Conservation (phyloP, 495 filamentous ascomycete species). For the Echria macrotheca region DNA sequence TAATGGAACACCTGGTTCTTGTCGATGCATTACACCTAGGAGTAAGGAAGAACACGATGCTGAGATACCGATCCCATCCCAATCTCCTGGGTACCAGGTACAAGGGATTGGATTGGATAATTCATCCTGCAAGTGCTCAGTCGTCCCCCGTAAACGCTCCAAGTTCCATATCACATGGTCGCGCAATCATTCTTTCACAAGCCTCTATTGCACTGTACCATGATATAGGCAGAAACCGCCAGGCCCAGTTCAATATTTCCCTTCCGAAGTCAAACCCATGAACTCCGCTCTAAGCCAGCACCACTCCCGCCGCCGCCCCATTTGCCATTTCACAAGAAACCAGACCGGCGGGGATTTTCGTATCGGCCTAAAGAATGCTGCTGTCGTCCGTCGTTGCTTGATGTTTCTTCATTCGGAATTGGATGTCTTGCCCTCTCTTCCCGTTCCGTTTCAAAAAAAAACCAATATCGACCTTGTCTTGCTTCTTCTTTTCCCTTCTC, state of each 20-base stretch:
- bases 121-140: too few relatives aligned
- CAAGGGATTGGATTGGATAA: too few relatives aligned
- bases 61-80: too few relatives aligned
- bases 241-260: slow-evolving; percentile 1
- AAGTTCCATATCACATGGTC: too few relatives aligned
- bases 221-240: slow-evolving; percentile 1
- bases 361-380: slow-evolving; percentile 6
- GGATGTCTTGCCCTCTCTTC: not conserved
- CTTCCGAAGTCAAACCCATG: slow-evolving; percentile 6
- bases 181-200: slow-evolving; percentile 7
- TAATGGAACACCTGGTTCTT: too few relatives aligned
- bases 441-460: not conserved
- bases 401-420: not conserved
- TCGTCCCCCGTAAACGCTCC: too few relatives aligned
- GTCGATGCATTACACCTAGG: too few relatives aligned
- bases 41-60: too few relatives aligned
- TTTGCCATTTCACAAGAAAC: not conserved
- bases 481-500: too few relatives aligned
- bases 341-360: not conserved
- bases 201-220: slow-evolving; percentile 6
- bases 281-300: slow-evolving; percentile 10
- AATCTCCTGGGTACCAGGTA: too few relatives aligned
- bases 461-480: not conserved
- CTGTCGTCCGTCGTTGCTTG: not conserved
- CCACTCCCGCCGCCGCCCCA: not conserved